Evolutionary conservation across 139 green algal species (phyloP).

Genomic region (Volvox reticuliferus): DNA sequence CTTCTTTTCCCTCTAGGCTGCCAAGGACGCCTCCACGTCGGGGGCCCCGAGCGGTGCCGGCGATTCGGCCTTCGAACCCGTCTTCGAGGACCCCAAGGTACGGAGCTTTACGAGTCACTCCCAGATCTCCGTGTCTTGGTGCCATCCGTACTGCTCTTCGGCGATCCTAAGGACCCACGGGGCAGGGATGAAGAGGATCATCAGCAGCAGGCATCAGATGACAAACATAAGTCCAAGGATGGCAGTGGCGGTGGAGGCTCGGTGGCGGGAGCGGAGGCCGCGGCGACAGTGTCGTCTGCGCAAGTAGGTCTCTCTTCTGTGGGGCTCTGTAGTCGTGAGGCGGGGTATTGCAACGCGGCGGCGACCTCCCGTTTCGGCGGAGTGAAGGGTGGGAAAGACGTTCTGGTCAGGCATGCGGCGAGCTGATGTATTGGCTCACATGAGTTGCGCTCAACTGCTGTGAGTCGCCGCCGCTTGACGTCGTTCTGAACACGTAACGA

Average conservation of each 20-base stretch:
- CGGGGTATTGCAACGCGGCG: no score
- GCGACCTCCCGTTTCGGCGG: no score
- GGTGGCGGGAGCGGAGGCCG: neutral
- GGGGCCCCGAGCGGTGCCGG: constrained; percentile 2
- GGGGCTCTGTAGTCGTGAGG: no score
- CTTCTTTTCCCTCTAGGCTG: neutral
- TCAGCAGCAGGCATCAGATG: neutral
- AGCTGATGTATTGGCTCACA: no score
- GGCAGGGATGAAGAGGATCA: neutral
- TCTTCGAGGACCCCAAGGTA: constrained; percentile 92
- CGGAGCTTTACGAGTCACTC: constrained; percentile 86
- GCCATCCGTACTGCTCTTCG: constrained; percentile 84
- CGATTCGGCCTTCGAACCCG: constrained; percentile 36
- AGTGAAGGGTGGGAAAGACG: no score
- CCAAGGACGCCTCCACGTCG: neutral
- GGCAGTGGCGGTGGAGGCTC: constrained; percentile 27
- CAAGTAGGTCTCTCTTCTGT: no score
- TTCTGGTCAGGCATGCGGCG: no score
- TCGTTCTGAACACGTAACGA: no score
- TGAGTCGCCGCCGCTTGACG: no score
- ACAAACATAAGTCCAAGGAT: neutral
- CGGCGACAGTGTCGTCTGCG: neutral
- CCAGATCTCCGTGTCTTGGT: constrained; percentile 80
- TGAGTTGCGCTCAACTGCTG: no score
- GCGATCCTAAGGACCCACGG: constrained; percentile 8